Base-by-base conservation (phyloP, 2,329 filamentous ascomycete species). In the Cyclaneusma minus region DNA sequence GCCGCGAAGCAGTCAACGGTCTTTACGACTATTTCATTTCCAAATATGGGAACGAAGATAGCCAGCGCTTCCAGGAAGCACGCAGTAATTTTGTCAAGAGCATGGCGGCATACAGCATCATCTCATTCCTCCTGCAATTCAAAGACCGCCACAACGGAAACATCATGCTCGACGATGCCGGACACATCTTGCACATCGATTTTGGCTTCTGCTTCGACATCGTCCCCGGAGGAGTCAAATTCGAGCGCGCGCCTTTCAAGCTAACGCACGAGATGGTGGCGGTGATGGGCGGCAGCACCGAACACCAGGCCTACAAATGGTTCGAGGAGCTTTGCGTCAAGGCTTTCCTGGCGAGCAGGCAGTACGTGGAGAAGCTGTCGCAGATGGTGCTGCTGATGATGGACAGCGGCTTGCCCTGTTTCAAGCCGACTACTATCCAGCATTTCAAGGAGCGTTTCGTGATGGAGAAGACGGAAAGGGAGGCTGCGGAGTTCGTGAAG, bases 131-230 rank as follows among this genome's bases (percentile, higher is more conserved):
- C 9, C 60, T 98, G 19, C 91, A 98, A 46, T 95, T 99, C 73
- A 99, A 99, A 54, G 89, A 99, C 49, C 76, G 89, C 3, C 89
- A 98, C 58, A 98, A 98, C 51, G 89, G 89, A 35, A 98, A 98
- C 60, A 98, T 98, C 60, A 98, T 98, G 91, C 75, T 98, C 36
- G 87, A 98, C 50, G 87, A 94, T 44, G 81, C 79, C 1, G 89
- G 91, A 4, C 89, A 98, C 54, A 93, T 98, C 44, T 68, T 98
- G 28, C 89, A 98, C 58, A 95, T 98, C 40, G 89, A 98, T 51
- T 98, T 98, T 46, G 89, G 89, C 7, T 99, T 98, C 66, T 95
- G 87, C 57, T 98, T 99, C 55, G 91, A 98, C 47, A 95, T 98
- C 41, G 89, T 85, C 2, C 89, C 89, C 0, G 89, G 89, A 24